A percentile compares a stretch with the other conserved stretches of the same genome.
These are phyloP conservation scores for Avicennia marina DNA, from an alignment of 257 asterid genomes.

Conservation along the genomic window DNA sequence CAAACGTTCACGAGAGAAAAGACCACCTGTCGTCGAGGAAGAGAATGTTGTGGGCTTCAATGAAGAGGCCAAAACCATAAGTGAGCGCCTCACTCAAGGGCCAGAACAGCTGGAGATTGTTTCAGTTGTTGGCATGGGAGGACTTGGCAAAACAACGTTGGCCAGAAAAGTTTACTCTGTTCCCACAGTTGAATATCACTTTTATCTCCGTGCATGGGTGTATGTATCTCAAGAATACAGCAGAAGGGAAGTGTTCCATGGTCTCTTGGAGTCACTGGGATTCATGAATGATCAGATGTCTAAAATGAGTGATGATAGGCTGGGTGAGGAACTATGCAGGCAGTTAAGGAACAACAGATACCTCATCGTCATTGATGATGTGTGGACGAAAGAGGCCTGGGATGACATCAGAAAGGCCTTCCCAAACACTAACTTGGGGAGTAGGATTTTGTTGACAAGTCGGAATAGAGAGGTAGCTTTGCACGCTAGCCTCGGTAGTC, in stretches of 20 bases:
- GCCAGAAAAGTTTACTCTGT: conserved; percentile 25
- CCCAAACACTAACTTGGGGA: conserved; percentile 22
- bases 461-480: conserved; percentile 28
- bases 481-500: conserved; percentile 18
- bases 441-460: conserved; percentile 26
- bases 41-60: conserved; percentile 30
- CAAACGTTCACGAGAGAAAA: conserved; percentile 12
- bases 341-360: conserved; percentile 22
- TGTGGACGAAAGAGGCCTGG: conserved; percentile 36
- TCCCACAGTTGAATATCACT: conserved; percentile 21
- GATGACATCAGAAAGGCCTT: conserved; percentile 25
- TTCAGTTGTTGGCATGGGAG: conserved; percentile 31
- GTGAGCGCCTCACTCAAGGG: conserved; percentile 19
- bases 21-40: conserved; percentile 31
- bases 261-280: conserved; percentile 26
- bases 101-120: conserved; percentile 20
- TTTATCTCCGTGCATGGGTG: conserved; percentile 32
- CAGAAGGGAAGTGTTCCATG: conserved; percentile 29
- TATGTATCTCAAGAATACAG: conserved; percentile 33
- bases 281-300: conserved; percentile 19
- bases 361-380: conserved; percentile 33
- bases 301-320: conserved; percentile 22
- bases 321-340: conserved; percentile 20
- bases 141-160: conserved; percentile 31
- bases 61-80: conserved; percentile 29